Conservation (phyloP, 257 asterid genomes). For the Thymus mandschuricus region DNA sequence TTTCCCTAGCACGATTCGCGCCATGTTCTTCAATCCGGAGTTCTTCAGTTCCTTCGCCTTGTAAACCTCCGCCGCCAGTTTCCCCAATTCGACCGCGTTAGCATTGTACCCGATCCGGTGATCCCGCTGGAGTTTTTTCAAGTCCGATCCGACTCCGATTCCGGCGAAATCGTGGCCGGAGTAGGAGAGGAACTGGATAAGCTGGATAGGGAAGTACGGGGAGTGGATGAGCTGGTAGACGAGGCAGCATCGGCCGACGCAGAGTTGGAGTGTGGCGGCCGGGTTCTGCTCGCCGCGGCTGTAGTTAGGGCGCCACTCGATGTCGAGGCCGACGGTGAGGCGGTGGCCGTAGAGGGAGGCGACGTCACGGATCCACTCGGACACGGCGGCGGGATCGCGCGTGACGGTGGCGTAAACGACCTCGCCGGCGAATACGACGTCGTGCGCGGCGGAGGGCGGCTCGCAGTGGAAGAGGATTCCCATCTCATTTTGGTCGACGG, state of each 20-base stretch:
- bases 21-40: constrained; percentile 41
- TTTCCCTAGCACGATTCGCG: constrained; percentile 37
- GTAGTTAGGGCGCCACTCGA: constrained; percentile 23
- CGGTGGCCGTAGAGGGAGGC: constrained; percentile 33
- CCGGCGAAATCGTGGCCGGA: constrained; percentile 43
- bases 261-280: constrained; percentile 50
- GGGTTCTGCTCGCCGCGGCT: constrained; percentile 30
- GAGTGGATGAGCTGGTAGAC: constrained; percentile 44
- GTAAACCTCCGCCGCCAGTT: constrained; percentile 32
- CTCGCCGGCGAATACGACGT: constrained; percentile 35
- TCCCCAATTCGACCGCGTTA: constrained; percentile 40
- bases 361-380: constrained; percentile 34
- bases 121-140: constrained; percentile 40
- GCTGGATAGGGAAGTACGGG: constrained; percentile 33
- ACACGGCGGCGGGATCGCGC: constrained; percentile 29
- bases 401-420: constrained; percentile 41
- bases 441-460: constrained; percentile 27
- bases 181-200: constrained; percentile 36
- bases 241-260: constrained; percentile 46
- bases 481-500: neutral
- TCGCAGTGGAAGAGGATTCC: neutral
- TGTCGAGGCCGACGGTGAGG: neutral
- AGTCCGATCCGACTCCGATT: constrained; percentile 37
- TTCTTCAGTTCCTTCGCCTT: constrained; percentile 21
- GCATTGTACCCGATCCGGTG: constrained; percentile 30